Conservation (phyloP, 257 asterid species). For the Fraxinus anomala region DNA sequence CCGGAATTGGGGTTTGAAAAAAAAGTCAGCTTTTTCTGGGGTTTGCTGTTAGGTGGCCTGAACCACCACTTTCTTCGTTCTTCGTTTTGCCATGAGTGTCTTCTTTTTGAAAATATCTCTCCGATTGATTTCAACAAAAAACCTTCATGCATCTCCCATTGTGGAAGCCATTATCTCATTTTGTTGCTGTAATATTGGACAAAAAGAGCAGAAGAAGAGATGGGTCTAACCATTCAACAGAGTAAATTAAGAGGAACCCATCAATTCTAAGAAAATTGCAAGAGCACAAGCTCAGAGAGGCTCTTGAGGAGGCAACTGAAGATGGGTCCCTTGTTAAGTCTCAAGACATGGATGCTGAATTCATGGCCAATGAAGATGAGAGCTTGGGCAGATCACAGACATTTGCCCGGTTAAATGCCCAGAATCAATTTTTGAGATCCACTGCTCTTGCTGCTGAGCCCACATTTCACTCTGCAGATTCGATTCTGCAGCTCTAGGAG, state of each 20-base stretch:
- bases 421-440: conserved; percentile 88
- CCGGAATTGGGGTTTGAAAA: conserved; percentile 48
- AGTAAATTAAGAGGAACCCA: conserved; percentile 67
- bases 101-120: conserved; percentile 29
- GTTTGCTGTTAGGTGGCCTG: conserved; percentile 54
- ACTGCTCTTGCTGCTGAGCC: conserved; percentile 96
- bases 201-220: conserved; percentile 85
- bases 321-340: conserved; percentile 89
- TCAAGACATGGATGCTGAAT: conserved; percentile 71
- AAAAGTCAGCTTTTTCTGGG: conserved; percentile 41
- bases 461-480: conserved; percentile 57
- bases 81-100: conserved; percentile 32
- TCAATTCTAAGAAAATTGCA: conserved; percentile 71
- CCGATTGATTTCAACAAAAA: conserved; percentile 31
- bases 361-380: conserved; percentile 65
- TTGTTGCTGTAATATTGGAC: conserved; percentile 90
- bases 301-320: conserved; percentile 98
- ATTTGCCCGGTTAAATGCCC: conserved; percentile 86
- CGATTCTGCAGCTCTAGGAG: conserved; percentile 66
- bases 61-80: conserved; percentile 32
- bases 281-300: conserved; percentile 88
- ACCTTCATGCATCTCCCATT: conserved; percentile 93
- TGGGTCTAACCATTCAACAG: conserved; percentile 59
- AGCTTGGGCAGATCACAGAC: conserved; percentile 86
- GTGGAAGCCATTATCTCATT: conserved; percentile 98